These are phyloP conservation scores for Suillus cothurnatus DNA, from an alignment of 768 basidiomycete species.

Conservation along the genomic window DNA sequence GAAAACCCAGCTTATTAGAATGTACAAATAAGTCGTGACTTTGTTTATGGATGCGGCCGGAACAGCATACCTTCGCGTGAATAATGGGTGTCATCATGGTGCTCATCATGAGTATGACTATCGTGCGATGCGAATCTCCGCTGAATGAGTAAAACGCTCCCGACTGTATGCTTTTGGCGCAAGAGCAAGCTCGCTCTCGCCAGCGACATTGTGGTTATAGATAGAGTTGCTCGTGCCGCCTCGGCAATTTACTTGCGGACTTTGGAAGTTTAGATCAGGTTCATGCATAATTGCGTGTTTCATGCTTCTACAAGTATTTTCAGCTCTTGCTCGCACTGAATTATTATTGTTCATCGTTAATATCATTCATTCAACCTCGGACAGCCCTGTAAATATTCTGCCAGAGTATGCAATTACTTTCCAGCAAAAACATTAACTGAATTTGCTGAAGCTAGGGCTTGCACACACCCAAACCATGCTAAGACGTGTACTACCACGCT, in stretches of 20 bases:
- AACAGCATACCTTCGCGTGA: slow-evolving; percentile 57
- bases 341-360: background rate
- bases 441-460: background rate
- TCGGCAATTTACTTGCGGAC: slow-evolving; percentile 15
- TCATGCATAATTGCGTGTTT: background rate
- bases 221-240: slow-evolving; percentile 10
- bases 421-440: background rate
- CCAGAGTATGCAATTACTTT: slow-evolving; percentile 1
- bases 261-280: slow-evolving; percentile 2
- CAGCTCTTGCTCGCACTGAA: background rate
- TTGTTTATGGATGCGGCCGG: slow-evolving; percentile 4
- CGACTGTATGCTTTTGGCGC: slow-evolving; percentile 35
- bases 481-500: slow-evolving; percentile 44
- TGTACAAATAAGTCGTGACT: background rate
- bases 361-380: background rate
- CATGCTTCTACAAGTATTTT: background rate
- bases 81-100: slow-evolving; percentile 44
- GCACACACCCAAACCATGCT: slow-evolving; percentile 29
- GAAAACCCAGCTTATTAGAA: slow-evolving; percentile 53
- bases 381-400: background rate
- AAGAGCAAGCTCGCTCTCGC: slow-evolving; percentile 40
- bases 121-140: slow-evolving; percentile 47
- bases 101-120: slow-evolving; percentile 44
- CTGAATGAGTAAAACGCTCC: slow-evolving; percentile 32
- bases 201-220: slow-evolving; percentile 42